A percentile compares a stretch with the other conserved stretches of the same genome.
Conservation (phyloP, 23 red algal genomes). For the Chondrus crispus region DNA sequence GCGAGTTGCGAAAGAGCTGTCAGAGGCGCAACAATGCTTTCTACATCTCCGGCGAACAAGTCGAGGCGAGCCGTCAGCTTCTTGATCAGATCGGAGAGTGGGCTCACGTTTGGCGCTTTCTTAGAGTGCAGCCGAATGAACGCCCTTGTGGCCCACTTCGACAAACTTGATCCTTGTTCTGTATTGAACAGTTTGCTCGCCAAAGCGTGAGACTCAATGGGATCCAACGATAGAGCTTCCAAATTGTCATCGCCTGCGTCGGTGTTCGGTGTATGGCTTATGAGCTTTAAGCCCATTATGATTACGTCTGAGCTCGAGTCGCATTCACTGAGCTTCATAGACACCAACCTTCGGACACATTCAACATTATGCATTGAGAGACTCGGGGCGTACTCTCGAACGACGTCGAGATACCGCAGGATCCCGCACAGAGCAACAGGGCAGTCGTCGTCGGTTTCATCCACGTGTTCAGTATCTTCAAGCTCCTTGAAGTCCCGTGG, state of each 20-base stretch:
- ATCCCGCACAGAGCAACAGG: slow-evolving; percentile 15
- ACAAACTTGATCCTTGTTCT: background rate
- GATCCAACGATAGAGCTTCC: too few species aligned
- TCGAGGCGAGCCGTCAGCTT: slow-evolving; percentile 4
- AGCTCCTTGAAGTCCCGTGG: too few species aligned
- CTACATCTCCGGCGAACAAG: slow-evolving; percentile 21
- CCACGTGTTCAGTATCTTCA: too few species aligned
- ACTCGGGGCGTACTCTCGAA: background rate
- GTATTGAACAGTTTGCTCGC: background rate
- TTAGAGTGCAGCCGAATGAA: slow-evolving; percentile 2
- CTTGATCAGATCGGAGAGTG: background rate
- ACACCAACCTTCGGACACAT: background rate
- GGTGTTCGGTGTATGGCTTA: background rate
- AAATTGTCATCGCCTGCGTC: background rate
- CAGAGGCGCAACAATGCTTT: slow-evolving; percentile 21
- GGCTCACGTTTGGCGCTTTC: background rate
- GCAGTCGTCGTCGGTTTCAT: too few species aligned
- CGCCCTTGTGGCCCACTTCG: slow-evolving; percentile 43
- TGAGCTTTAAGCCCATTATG: slow-evolving; percentile 29
- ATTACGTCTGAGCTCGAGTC: slow-evolving; percentile 47
- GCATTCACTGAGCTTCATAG: background rate
- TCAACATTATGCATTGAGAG: background rate
- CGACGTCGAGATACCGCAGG: slow-evolving; percentile 15
- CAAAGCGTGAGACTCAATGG: background rate
- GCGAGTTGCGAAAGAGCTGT: slow-evolving; percentile 53